These are phyloP conservation scores for Entophlyctis luteolus DNA, from an alignment of 192 early-diverging fungal species.

Conservation along the genomic window DNA sequence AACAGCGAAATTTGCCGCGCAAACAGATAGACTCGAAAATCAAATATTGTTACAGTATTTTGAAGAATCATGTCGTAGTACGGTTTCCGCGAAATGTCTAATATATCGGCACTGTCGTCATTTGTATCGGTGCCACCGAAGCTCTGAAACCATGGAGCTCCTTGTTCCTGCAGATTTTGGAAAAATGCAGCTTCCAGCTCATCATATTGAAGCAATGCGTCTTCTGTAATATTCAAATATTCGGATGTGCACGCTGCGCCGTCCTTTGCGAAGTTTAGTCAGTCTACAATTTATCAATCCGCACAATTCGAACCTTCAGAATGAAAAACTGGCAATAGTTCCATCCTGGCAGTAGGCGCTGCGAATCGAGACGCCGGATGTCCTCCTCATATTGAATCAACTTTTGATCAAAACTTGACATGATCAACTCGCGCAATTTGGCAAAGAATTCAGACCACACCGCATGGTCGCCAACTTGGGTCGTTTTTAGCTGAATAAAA, in stretches of 20 bases:
- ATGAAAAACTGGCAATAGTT: slow-evolving; percentile 98
- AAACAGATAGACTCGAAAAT: slow-evolving; percentile 94
- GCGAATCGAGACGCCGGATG: slow-evolving; percentile 81
- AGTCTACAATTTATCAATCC: background rate
- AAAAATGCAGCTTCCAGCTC: slow-evolving; percentile 94
- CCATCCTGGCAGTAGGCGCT: slow-evolving; percentile 95
- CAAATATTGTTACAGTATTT: slow-evolving; percentile 89
- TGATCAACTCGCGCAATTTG: slow-evolving; percentile 71
- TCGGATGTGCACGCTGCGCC: slow-evolving; percentile 80
- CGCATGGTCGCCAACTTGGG: slow-evolving; percentile 50
- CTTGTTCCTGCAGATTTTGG: slow-evolving; percentile 79
- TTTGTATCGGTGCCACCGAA: slow-evolving; percentile 80
- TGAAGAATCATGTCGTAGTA: slow-evolving; percentile 86
- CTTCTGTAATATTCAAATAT: slow-evolving; percentile 79
- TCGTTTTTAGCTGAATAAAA: slow-evolving; percentile 8
- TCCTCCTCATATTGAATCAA: slow-evolving; percentile 85
- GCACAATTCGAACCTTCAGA: slow-evolving; percentile 59
- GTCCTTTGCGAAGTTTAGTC: slow-evolving; percentile 51
- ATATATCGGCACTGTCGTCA: slow-evolving; percentile 84
- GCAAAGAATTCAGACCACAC: slow-evolving; percentile 67
- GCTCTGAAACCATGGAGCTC: slow-evolving; percentile 86
- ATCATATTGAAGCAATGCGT: slow-evolving; percentile 91
- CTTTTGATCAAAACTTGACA: slow-evolving; percentile 69
- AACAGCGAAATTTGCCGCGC: slow-evolving; percentile 83
- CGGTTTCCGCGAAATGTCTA: slow-evolving; percentile 71